Conservation (phyloP, 768 basidiomycete species). For the Suillus discolor region DNA sequence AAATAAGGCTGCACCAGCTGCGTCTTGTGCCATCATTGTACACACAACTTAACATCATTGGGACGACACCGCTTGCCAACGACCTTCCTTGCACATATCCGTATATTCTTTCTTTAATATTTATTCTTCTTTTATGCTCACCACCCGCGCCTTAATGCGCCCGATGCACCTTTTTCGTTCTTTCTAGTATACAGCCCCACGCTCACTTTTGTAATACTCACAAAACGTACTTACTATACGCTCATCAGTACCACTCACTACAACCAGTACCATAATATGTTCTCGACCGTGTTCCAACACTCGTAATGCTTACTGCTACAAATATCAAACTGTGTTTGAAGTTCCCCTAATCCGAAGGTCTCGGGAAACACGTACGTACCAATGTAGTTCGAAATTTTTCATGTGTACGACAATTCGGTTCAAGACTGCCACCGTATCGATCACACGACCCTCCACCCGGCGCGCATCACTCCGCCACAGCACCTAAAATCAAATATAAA, state of each 20-base stretch:
- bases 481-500: too few species aligned
- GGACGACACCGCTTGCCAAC: conserved; percentile 11
- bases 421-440: too few species aligned
- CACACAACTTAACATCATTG: conserved; percentile 10
- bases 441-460: too few species aligned
- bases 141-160: conserved; percentile 8
- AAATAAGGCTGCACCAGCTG: not conserved
- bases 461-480: too few species aligned
- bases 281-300: not conserved
- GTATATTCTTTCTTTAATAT: conserved; percentile 16
- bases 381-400: too few species aligned
- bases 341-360: too few species aligned
- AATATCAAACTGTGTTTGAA: not conserved
- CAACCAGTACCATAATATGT: not conserved
- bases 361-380: too few species aligned
- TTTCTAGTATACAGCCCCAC: conserved; percentile 3
- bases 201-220: conserved; percentile 19
- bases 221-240: not conserved
- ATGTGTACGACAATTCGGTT: too few species aligned
- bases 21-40: conserved; percentile 21
- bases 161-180: conserved; percentile 5
- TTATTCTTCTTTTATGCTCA: conserved; percentile 9
- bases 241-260: not conserved
- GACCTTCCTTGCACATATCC: conserved; percentile 16
- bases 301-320: conserved; percentile 1